Conservation (phyloP, 2,329 filamentous ascomycete genomes). For the Xylaria arbuscula region DNA sequence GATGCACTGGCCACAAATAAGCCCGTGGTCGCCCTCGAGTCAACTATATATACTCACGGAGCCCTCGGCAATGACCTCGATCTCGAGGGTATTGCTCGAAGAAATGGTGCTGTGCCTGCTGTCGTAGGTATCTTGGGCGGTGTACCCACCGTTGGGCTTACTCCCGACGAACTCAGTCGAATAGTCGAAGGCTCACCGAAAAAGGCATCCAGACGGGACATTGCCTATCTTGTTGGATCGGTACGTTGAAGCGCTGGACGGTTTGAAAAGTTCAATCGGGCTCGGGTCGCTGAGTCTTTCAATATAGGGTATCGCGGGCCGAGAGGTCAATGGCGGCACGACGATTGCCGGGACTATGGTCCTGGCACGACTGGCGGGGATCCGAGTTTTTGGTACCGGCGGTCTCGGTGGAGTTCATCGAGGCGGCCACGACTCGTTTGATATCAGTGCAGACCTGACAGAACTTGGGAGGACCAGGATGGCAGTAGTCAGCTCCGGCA, state of each 20-base stretch:
- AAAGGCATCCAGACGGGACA: conserved; percentile 89
- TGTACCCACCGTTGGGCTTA: conserved; percentile 82
- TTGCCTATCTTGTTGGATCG: conserved; percentile 83
- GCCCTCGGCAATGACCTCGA: conserved; percentile 77
- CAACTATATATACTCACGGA: conserved; percentile 97
- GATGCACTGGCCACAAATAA: conserved; percentile 78
- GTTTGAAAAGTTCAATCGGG: background rate
- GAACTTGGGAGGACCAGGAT: conserved; percentile 91
- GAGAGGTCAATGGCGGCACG: conserved; percentile 84
- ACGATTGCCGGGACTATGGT: conserved; percentile 95
- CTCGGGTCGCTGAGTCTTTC: conserved; percentile 29
- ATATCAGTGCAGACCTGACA: conserved; percentile 94
- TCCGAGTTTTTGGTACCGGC: conserved; percentile 93
- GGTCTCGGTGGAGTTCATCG: conserved; percentile 95
- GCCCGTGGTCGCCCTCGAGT: conserved; percentile 92
- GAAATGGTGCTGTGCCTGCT: conserved; percentile 85
- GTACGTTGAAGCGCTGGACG: conserved; percentile 58
- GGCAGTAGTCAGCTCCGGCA: conserved; percentile 88
- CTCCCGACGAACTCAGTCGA: conserved; percentile 74
- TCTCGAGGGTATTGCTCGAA: conserved; percentile 83
- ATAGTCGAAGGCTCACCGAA: conserved; percentile 77
- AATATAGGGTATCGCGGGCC: conserved; percentile 70
- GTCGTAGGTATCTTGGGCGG: conserved; percentile 91
- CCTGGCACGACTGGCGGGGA: conserved; percentile 85
- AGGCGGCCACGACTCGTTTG: conserved; percentile 86